A percentile compares a stretch with the other conserved stretches of the same genome.
These are phyloP conservation scores for Penicillium sp. DNA, from an alignment of 2,329 filamentous ascomycete genomes.

Conservation along the genomic window DNA sequence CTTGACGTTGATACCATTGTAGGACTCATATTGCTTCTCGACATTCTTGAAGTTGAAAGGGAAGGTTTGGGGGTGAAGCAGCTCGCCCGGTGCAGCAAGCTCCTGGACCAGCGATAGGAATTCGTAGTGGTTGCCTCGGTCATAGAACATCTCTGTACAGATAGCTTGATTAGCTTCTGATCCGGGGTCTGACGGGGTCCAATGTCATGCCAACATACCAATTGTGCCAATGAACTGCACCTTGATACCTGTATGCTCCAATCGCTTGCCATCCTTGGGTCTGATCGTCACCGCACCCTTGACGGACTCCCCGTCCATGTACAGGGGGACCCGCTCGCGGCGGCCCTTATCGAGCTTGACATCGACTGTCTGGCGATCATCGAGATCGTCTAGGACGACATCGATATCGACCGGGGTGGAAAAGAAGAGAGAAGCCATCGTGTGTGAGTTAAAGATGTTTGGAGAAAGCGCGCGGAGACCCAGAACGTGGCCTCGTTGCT, in stretches of 20 bases:
- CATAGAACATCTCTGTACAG: conserved; percentile 93
- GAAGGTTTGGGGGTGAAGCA: conserved; percentile 97
- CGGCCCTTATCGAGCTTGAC: conserved; percentile 98
- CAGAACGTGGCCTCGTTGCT: conserved; percentile 23
- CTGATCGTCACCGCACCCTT: conserved; percentile 93
- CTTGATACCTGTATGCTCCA: conserved; percentile 99
- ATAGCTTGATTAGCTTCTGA: conserved; percentile 1
- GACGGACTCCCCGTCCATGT: conserved; percentile 97
- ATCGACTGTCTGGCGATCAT: conserved; percentile 92
- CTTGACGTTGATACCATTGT: conserved; percentile 99
- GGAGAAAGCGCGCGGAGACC: conserved; percentile 17
- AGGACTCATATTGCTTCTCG: conserved; percentile 99
- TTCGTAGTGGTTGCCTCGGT: conserved; percentile 98
- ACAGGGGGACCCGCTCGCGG: conserved; percentile 93
- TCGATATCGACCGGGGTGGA: conserved; percentile 98
- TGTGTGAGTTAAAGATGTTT: conserved; percentile 19
- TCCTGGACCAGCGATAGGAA: conserved; percentile 97
- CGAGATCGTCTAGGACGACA: conserved; percentile 91
- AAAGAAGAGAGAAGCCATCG: conserved; percentile 98
- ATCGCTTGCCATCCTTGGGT: conserved; percentile 95
- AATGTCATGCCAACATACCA: conserved; percentile 47
- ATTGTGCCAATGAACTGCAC: conserved; percentile 99
- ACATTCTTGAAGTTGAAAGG: conserved; percentile 99
- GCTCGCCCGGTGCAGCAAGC: conserved; percentile 91
- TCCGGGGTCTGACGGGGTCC: neutral